Conservation (phyloP, 1,139 yeast genomes). For the Saccharomycopsis crataegensis region DNA sequence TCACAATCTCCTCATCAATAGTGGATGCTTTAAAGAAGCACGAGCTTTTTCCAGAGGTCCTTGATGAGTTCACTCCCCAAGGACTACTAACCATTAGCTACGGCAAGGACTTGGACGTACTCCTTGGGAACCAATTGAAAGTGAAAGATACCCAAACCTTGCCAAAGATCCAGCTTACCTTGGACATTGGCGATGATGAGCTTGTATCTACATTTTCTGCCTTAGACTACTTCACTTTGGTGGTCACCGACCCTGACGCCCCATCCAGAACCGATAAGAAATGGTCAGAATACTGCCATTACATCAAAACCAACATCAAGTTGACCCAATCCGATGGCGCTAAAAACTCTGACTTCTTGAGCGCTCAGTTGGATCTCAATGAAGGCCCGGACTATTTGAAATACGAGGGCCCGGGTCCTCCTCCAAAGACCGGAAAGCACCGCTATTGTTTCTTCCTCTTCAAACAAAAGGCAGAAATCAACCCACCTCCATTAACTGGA, state of each 20-base stretch:
- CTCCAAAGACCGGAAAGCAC: constrained; percentile 74
- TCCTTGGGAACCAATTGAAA: constrained; percentile 69
- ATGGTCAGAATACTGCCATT: constrained; percentile 87
- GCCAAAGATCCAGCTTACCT: constrained; percentile 64
- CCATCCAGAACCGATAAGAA: constrained; percentile 75
- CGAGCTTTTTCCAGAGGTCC: constrained; percentile 27
- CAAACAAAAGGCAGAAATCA: constrained; percentile 38
- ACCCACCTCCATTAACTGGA: constrained; percentile 35
- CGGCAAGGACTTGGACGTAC: constrained; percentile 51
- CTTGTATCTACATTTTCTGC: constrained; percentile 5
- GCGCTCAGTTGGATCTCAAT: constrained; percentile 22
- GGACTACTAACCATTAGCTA: constrained; percentile 39
- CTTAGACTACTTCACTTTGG: constrained; percentile 56
- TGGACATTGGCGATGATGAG: constrained; percentile 28
- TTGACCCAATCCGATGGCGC: constrained; percentile 4
- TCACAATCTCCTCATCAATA: constrained; percentile 26
- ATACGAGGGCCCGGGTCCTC: constrained; percentile 82
- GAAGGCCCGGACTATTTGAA: constrained; percentile 30
- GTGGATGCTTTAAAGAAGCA: constrained; percentile 26
- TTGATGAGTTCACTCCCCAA: constrained; percentile 25
- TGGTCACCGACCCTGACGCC: constrained; percentile 90
- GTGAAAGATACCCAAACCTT: constrained; percentile 56
- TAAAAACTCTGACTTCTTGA: constrained; percentile 11
- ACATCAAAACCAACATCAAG: constrained; percentile 56
- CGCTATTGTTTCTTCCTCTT: constrained; percentile 71